Evolutionary conservation across 441 rosid species (phyloP).

Genomic region (Arabidopsis lyrata): DNA sequence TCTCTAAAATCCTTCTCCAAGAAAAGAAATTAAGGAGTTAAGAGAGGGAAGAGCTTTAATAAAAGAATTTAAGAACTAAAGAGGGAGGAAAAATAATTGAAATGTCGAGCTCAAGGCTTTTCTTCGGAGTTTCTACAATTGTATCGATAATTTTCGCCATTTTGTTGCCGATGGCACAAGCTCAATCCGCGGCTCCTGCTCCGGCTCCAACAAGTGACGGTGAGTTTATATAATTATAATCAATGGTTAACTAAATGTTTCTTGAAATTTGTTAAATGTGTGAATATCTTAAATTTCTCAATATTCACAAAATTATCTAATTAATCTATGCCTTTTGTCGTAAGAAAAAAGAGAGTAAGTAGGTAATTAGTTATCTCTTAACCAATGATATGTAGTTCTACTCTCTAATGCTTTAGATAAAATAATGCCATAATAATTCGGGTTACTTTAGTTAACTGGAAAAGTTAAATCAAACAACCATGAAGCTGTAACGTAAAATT

Average conservation of each 20-base stretch:
- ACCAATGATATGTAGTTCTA: not conserved
- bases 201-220: constrained; percentile 88
- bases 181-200: constrained; percentile 71
- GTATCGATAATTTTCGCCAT: constrained; percentile 50
- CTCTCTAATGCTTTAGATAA: too few species aligned
- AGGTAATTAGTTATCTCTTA: not conserved
- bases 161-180: constrained; percentile 58
- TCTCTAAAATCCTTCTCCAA: constrained; percentile 17
- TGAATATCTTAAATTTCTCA: constrained; percentile 13
- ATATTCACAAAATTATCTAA: not conserved
- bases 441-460: too few species aligned
- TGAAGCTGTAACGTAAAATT: too few species aligned
- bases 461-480: too few species aligned
- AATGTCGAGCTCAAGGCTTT: constrained; percentile 62
- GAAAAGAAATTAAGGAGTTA: constrained; percentile 5
- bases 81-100: constrained; percentile 3
- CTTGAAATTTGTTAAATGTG: not conserved
- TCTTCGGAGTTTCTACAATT: constrained; percentile 44
- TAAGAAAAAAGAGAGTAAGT: not conserved
- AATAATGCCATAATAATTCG: too few species aligned
- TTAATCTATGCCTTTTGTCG: not conserved
- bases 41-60: constrained; percentile 40
- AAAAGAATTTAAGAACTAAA: not conserved
- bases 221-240: constrained; percentile 32
- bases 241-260: not conserved